Conservation (phyloP, 768 basidiomycete species). For the Cystobasidium onofrii region DNA sequence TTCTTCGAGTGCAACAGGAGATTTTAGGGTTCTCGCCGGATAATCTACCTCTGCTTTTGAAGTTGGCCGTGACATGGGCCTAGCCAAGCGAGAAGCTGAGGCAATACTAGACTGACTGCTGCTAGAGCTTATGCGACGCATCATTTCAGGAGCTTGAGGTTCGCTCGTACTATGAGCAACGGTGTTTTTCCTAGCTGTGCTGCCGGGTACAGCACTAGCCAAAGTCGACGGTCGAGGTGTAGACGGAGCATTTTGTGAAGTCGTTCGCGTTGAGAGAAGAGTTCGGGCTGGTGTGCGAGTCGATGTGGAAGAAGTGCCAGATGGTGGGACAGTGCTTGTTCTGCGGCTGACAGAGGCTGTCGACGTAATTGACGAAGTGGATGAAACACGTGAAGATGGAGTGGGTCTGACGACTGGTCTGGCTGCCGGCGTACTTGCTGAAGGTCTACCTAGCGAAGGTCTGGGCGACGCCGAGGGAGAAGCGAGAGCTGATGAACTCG, state of each 20-base stretch:
- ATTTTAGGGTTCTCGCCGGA: not conserved
- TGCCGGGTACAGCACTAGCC: not conserved
- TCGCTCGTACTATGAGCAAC: not conserved
- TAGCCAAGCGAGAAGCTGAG: not conserved
- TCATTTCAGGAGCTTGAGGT: not conserved
- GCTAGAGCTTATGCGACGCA: not conserved
- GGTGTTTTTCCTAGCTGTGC: not conserved
- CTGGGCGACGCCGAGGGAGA: not conserved
- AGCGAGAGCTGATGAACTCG: not conserved
- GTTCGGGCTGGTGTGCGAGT: not conserved
- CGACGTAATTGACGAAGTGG: constrained; percentile 1
- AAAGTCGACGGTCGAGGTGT: not conserved
- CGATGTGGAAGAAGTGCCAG: not conserved
- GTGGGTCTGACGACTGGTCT: not conserved
- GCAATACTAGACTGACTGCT: constrained; percentile 1
- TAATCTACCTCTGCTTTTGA: not conserved
- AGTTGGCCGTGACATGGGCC: not conserved
- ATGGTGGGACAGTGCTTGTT: not conserved
- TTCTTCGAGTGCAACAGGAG: not conserved
- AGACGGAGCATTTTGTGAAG: not conserved
- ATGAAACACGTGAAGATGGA: constrained; percentile 3
- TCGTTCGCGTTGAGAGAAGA: not conserved
- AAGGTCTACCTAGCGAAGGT: not conserved
- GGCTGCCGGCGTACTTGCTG: not conserved
- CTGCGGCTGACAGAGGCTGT: not conserved